Conservation (phyloP, 495 filamentous ascomycete genomes). For the Bryoglossum gracile region DNA sequence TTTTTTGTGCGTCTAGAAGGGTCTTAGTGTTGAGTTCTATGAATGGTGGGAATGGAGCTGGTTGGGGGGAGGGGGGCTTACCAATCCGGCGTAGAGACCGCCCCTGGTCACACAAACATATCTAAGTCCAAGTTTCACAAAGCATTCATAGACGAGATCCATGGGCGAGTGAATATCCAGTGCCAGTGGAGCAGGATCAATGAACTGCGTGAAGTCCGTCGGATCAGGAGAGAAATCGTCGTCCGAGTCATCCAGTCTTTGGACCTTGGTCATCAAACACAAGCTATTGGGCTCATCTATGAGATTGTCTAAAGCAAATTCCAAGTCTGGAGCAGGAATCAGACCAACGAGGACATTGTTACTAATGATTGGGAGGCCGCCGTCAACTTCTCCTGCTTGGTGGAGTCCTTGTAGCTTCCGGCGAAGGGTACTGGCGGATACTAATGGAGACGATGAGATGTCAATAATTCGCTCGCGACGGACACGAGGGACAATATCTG, state of each 20-base stretch:
- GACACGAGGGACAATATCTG: conserved; percentile 73
- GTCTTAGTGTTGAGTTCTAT: no score
- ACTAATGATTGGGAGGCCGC: conserved; percentile 79
- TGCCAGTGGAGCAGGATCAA: conserved; percentile 85
- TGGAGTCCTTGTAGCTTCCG: conserved; percentile 74
- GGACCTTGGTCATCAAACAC: conserved; percentile 72
- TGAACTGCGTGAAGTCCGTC: conserved; percentile 81
- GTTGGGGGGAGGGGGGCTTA: conserved; percentile 30
- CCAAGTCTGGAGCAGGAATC: conserved; percentile 89
- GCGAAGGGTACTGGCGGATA: conserved; percentile 68
- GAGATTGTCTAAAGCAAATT: conserved; percentile 84
- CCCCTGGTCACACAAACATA: conserved; percentile 86
- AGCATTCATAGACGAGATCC: conserved; percentile 94
- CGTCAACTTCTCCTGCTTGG: conserved; percentile 81
- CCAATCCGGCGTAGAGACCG: conserved; percentile 81
- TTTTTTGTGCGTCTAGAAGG: conserved; percentile 76
- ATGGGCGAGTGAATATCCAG: conserved; percentile 87
- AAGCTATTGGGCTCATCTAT: conserved; percentile 60
- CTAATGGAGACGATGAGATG: conserved; percentile 68
- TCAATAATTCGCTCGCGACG: conserved; percentile 78
- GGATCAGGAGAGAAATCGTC: conserved; percentile 52
- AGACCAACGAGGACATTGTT: conserved; percentile 77
- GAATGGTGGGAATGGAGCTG: no score
- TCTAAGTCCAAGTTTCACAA: conserved; percentile 85
- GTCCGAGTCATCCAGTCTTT: conserved; percentile 47